Evolutionary conservation across 2,329 filamentous ascomycete species (phyloP).

Genomic region (Ophiocordyceps camponoti-leonardi): DNA sequence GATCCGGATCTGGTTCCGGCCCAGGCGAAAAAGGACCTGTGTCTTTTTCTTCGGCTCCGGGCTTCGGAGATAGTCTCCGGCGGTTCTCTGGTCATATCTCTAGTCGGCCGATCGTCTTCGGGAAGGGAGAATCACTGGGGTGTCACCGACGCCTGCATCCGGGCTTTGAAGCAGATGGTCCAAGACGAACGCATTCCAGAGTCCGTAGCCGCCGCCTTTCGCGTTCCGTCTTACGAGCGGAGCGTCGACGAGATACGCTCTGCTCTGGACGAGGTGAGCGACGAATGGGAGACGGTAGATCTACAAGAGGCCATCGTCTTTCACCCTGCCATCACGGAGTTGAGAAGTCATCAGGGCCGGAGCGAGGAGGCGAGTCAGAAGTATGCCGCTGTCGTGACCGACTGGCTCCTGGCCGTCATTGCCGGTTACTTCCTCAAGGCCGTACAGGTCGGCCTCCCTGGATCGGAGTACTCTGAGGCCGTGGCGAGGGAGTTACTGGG

Average conservation of each 20-base stretch:
- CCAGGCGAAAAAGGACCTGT: not conserved
- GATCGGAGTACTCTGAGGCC: not conserved
- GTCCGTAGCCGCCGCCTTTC: not conserved
- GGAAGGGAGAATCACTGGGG: not conserved
- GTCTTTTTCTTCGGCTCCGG: not conserved
- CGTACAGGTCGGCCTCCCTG: not conserved
- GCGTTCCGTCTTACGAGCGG: not conserved
- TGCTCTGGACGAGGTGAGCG: not conserved
- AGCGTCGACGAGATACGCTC: not conserved
- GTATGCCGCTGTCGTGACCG: not conserved
- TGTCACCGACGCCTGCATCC: not conserved
- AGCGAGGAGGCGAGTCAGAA: not conserved
- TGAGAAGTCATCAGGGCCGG: not conserved
- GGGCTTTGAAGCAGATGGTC: not conserved
- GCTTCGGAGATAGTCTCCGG: not conserved
- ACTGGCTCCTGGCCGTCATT: constrained; percentile 1
- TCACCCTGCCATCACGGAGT: not conserved
- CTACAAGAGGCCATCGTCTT: not conserved
- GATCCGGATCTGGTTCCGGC: not conserved
- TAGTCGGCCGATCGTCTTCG: not conserved
- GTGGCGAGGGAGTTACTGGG: not conserved
- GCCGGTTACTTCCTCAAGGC: constrained; percentile 1
- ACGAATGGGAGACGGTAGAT: not conserved
- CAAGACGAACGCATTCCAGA: not conserved
- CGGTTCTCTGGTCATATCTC: not conserved